Percentiles rank a stretch among this genome's conserved stretches.
Conservation (phyloP, 1,284 basidiomycete genomes). For the Heterobasidion annosum region DNA sequence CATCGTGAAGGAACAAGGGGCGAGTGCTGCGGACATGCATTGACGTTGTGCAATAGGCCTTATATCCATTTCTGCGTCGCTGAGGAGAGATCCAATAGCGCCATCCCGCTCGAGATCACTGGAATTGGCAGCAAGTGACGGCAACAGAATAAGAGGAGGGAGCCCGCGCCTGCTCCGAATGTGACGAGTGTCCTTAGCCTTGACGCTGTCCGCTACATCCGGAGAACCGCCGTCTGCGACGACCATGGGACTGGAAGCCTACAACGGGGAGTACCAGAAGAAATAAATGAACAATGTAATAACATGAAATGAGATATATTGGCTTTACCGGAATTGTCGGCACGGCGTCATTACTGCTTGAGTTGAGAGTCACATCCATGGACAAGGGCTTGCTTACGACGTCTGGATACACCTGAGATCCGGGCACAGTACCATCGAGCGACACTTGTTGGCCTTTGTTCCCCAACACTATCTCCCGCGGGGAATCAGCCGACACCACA, state of each 20-base stretch:
- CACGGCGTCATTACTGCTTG: constrained; percentile 18
- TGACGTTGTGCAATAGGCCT: too few species aligned
- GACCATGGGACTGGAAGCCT: constrained; percentile 7
- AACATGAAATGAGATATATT: constrained; percentile 2
- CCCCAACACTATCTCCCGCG: too few species aligned
- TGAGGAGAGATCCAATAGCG: background rate
- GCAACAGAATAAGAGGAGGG: background rate
- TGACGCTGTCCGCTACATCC: constrained; percentile 10
- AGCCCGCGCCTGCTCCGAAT: background rate
- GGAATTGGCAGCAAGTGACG: background rate
- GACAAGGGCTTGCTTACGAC: background rate
- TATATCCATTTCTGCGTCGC: background rate
- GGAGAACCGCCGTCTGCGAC: background rate
- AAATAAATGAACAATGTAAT: constrained; percentile 3
- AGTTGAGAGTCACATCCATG: constrained; percentile 11
- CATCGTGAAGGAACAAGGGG: too few species aligned
- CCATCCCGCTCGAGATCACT: background rate
- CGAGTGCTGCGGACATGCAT: too few species aligned
- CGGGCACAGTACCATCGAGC: too few species aligned
- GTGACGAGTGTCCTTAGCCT: constrained; percentile 2
- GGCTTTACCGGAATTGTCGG: constrained; percentile 20
- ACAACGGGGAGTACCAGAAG: background rate
- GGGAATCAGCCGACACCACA: too few species aligned
- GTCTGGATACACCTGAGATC: constrained; percentile 5
- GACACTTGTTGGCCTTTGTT: too few species aligned